phyloP scores from a whole-genome alignment of 1,139 yeast genomes.

The Kodamaea arcana region DNA sequence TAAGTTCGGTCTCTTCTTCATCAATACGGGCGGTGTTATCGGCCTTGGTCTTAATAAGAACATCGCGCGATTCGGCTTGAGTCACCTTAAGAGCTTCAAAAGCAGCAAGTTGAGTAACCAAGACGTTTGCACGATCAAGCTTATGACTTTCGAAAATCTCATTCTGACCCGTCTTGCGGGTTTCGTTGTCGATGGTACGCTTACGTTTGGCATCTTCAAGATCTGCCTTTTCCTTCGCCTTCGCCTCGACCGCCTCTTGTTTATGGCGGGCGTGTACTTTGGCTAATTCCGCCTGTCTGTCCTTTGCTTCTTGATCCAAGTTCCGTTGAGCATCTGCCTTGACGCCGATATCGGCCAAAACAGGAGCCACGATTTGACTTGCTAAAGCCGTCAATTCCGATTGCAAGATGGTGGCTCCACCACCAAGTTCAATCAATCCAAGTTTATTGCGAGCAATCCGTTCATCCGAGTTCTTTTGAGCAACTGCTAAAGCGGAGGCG shows the following conservation, averaged over 20 bases:
- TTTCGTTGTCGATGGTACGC: constrained; percentile 36
- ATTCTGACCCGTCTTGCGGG: constrained; percentile 37
- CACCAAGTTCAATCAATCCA: constrained; percentile 78
- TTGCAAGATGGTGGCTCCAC: constrained; percentile 76
- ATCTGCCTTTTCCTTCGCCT: constrained; percentile 42
- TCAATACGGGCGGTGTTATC: constrained; percentile 40
- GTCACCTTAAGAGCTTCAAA: constrained; percentile 30
- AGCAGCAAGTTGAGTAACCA: constrained; percentile 33
- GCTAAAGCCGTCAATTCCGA: constrained; percentile 81
- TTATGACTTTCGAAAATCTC: constrained; percentile 32
- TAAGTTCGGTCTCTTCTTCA: constrained; percentile 40
- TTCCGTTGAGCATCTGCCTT: constrained; percentile 73
- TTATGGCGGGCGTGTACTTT: constrained; percentile 44
- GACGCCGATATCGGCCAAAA: constrained; percentile 66
- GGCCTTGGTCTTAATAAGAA: constrained; percentile 34
- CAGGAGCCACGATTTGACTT: constrained; percentile 76
- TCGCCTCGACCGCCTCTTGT: constrained; percentile 46
- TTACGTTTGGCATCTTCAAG: constrained; percentile 37
- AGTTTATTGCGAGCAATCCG: constrained; percentile 42
- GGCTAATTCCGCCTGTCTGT: constrained; percentile 32
- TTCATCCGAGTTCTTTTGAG: constrained; percentile 61
- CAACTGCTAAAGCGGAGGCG: constrained; percentile 54
- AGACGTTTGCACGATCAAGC: constrained; percentile 33
- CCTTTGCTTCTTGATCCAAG: constrained; percentile 41
- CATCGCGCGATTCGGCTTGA: constrained; percentile 36